Conservation (phyloP, 116 monocot species). For the Cymodocea nodosa region DNA sequence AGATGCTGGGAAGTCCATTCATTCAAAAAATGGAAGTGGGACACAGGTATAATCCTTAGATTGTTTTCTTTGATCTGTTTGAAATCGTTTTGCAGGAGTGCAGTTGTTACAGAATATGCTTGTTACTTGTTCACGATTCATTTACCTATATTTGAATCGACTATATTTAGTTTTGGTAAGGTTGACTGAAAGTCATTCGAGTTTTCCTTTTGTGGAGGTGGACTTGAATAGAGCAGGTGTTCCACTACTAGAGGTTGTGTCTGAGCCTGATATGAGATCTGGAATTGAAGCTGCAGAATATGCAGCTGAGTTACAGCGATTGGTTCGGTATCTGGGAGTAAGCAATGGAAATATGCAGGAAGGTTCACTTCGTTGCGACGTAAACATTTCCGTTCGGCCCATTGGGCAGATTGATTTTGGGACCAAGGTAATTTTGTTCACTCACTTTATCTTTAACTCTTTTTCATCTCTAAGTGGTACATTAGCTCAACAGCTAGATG, state of each 20-base stretch:
- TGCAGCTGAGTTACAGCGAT: constrained; percentile 83
- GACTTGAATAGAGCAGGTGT: constrained; percentile 97
- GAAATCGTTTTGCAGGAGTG: background rate
- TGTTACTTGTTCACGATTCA: background rate
- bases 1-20: constrained; percentile 91
- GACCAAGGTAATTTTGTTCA: constrained; percentile 52
- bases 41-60: constrained; percentile 40
- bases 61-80: background rate
- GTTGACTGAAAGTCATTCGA: background rate
- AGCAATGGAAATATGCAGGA: constrained; percentile 99
- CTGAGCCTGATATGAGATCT: constrained; percentile 97
- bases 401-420: constrained; percentile 69
- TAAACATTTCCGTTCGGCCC: constrained; percentile 90
- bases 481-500: too few relatives aligned
- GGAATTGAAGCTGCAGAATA: constrained; percentile 94
- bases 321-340: constrained; percentile 85
- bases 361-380: constrained; percentile 97
- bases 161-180: background rate
- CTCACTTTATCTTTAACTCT: background rate
- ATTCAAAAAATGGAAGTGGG: constrained; percentile 55
- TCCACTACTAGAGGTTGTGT: constrained; percentile 92
- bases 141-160: background rate
- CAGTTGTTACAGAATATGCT: too few relatives aligned
- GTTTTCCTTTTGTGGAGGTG: constrained; percentile 29
- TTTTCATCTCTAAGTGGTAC: background rate